Evolutionary conservation across 371 early-diverging fungal genomes (phyloP), one percentile per base, ranked within the genome.

Genomic region (Mortierella sp.): DNA sequence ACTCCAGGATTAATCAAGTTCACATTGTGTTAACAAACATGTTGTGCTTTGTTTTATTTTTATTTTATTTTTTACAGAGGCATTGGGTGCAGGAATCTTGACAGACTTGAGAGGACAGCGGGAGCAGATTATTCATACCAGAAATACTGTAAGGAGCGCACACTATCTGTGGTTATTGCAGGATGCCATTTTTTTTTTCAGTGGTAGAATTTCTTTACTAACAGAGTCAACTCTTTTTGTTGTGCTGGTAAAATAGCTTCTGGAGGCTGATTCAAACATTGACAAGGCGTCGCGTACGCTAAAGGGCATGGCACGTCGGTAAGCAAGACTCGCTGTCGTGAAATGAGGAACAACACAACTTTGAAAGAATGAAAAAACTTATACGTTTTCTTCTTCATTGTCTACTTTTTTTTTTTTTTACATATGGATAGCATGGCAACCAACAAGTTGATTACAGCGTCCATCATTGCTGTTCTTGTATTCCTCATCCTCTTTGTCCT

Each of bases 281-380:
- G 94, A 96, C 76, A 92, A 93, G 75, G 95, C 96, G 39, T 93
- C 94, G 58, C 92, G 95, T 57, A 94, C 96, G 4, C 86, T 98
- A 35, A 93, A 93, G 81, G 91, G 90, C 55, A 98, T 98, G 98
- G 94, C 96, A 11, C 90, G 96, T 66, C 88, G 96, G 97, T 97
- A 90, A 88, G 87, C 64, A 54, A 62, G 57, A 26, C 8, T 54
- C 5, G 22, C 10, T 9, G 51, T 37, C 8, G 61, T n/a, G 14
- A 37, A 37, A 3, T 52, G 37, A 52, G 14, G 37, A 24, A 62
- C 8, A 51, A 3, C 8, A 51, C 14, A 6, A 51, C 47, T 11
- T 45, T 5, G 14, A 47, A 47, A 18, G 49, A 47, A 47, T 14
- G 14, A 18, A 20, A 47, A 14, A 20, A 45, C 47, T 45, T 45